phyloP scores from a whole-genome alignment of 1,284 basidiomycete genomes.

The Papiliotrema nemorosa region DNA sequence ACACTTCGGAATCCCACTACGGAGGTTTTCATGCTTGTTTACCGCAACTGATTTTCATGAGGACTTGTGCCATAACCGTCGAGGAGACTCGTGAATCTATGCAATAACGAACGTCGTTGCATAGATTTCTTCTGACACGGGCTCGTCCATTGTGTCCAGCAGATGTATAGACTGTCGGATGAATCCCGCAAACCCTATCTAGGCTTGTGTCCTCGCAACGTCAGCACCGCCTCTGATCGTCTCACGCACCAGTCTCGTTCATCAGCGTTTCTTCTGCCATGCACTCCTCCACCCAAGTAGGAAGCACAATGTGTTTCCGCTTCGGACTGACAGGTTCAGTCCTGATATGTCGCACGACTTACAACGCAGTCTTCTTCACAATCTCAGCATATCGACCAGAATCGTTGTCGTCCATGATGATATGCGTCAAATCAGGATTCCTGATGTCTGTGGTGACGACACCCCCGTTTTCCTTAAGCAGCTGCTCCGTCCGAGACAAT shows the following conservation, averaged over 20 bases:
- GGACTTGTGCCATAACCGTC: too few species aligned
- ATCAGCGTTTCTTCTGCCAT: conserved; percentile 73
- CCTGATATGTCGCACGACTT: conserved; percentile 20
- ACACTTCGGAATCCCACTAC: too few species aligned
- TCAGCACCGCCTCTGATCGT: background rate
- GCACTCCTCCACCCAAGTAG: conserved; percentile 71
- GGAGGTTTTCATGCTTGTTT: too few species aligned
- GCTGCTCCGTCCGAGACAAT: conserved; percentile 55
- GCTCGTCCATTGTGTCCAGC: too few species aligned
- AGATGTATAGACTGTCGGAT: too few species aligned
- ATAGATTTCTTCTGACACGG: too few species aligned
- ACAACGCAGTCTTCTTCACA: conserved; percentile 68
- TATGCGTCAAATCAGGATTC: conserved; percentile 75
- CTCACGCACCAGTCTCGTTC: conserved; percentile 59
- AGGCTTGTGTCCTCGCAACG: conserved; percentile 2
- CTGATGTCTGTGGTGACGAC: conserved; percentile 59
- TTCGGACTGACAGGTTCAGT: conserved; percentile 59
- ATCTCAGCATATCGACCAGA: conserved; percentile 61
- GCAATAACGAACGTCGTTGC: too few species aligned
- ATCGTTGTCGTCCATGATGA: conserved; percentile 62
- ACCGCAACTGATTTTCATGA: too few species aligned
- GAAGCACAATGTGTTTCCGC: conserved; percentile 68
- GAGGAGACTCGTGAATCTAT: too few species aligned
- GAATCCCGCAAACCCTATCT: too few species aligned
- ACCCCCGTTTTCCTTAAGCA: conserved; percentile 68